Evolutionary conservation across 495 filamentous ascomycete genomes (phyloP).

Genomic region (Cercophora newfieldiana): DNA sequence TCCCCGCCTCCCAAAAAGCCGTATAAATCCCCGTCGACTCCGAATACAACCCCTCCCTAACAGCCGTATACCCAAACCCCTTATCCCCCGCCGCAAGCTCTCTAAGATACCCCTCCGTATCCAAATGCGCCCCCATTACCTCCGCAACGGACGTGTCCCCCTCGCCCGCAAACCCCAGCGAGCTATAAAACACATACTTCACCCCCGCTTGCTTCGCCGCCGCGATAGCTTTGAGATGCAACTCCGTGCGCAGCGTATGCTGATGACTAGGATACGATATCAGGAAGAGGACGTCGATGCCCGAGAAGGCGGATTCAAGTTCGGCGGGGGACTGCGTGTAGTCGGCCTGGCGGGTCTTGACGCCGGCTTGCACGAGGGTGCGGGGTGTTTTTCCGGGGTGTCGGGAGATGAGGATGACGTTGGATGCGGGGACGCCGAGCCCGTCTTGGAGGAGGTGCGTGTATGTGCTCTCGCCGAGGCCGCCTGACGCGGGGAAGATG

Average conservation of each 20-base stretch:
- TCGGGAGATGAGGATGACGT: slow-evolving; percentile 49
- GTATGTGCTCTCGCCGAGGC: slow-evolving; percentile 48
- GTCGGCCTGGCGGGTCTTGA: slow-evolving; percentile 40
- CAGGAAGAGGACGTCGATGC: slow-evolving; percentile 49
- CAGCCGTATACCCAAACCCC: slow-evolving; percentile 44
- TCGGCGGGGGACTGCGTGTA: slow-evolving; percentile 40
- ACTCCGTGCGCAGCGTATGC: too few relatives aligned
- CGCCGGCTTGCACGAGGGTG: slow-evolving; percentile 26
- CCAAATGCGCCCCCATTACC: slow-evolving; percentile 70
- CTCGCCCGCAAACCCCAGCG: slow-evolving; percentile 56
- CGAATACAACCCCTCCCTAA: slow-evolving; percentile 66
- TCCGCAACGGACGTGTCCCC: slow-evolving; percentile 35
- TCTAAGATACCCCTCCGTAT: slow-evolving; percentile 59
- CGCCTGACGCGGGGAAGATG: slow-evolving; percentile 55
- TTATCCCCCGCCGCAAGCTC: slow-evolving; percentile 26
- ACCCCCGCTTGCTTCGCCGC: slow-evolving; percentile 59
- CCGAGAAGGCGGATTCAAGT: slow-evolving; percentile 41
- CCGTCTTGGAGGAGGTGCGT: slow-evolving; percentile 44
- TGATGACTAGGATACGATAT: slow-evolving; percentile 47
- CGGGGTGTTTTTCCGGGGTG: slow-evolving; percentile 41
- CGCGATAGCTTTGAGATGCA: slow-evolving; percentile 50
- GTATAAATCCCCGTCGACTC: slow-evolving; percentile 72
- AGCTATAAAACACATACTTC: slow-evolving; percentile 66
- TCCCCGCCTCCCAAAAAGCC: slow-evolving; percentile 54
- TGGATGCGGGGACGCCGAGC: slow-evolving; percentile 38